Percentiles rank a stretch among this genome's conserved stretches.
phyloP scores from a whole-genome alignment of 1,284 basidiomycete genomes.

The Boletus mariae region DNA sequence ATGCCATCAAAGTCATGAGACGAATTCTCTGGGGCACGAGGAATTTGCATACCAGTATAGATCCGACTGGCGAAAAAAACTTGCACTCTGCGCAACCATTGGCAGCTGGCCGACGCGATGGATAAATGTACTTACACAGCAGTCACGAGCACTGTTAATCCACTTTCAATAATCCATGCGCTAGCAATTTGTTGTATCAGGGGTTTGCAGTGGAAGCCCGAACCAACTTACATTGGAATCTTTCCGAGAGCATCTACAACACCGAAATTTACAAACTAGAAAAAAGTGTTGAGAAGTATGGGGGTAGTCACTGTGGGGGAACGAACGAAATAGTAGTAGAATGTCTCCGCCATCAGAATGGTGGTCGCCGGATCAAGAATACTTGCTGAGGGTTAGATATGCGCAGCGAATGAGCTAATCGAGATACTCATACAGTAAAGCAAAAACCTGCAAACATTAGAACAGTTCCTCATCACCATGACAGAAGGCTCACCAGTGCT shows the following conservation, averaged over 20 bases:
- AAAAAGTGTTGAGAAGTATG: not conserved
- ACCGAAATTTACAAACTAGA: conserved; percentile 18
- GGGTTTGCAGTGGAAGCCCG: not conserved
- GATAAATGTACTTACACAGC: conserved; percentile 11
- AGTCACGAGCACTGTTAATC: conserved; percentile 13
- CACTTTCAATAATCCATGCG: conserved; percentile 16
- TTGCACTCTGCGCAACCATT: conserved; percentile 12
- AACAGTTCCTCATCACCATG: not conserved
- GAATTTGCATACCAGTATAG: conserved; percentile 9
- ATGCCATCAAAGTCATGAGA: not conserved
- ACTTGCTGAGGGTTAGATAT: conserved; percentile 9
- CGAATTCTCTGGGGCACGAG: not conserved
- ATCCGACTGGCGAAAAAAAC: conserved; percentile 15
- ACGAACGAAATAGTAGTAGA: conserved; percentile 22
- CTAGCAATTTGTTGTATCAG: conserved; percentile 8
- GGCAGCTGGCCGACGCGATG: not conserved
- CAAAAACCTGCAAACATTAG: conserved; percentile 10
- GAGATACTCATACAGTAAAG: conserved; percentile 13
- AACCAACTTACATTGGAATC: conserved; percentile 9
- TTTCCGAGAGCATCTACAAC: conserved; percentile 3
- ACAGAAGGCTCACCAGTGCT: conserved; percentile 10
- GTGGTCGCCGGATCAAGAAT: conserved; percentile 20
- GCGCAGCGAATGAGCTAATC: not conserved
- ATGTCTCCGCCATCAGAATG: conserved; percentile 17
- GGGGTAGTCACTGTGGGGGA: too few relatives aligned